Conservation (phyloP, 2,329 filamentous ascomycete species). For the Neofusicoccum cordaticola region DNA sequence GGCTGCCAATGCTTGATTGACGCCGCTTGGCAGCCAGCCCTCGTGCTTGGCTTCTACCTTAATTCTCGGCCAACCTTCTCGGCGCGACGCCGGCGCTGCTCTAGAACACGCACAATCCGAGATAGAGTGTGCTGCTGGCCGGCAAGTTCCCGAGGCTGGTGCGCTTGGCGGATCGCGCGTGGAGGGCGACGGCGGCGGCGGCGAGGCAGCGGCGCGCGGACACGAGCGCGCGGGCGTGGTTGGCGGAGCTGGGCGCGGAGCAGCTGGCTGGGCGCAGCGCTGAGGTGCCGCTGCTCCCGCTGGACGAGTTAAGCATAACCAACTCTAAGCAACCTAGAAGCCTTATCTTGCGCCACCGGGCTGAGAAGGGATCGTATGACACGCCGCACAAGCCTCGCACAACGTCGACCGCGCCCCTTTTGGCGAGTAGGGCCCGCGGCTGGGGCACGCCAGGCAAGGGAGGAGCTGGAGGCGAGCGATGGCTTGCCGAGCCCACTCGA, state of each 20-base stretch:
- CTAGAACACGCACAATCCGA: not conserved
- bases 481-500: constrained; percentile 10
- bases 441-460: not conserved
- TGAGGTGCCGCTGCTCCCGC: not conserved
- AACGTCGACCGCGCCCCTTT: constrained; percentile 6
- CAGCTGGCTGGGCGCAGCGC: not conserved
- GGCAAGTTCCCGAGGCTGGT: constrained; percentile 5
- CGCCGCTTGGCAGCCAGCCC: not conserved
- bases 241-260: not conserved
- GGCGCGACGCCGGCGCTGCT: constrained; percentile 14
- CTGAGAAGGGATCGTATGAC: constrained; percentile 11
- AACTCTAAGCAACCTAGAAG: constrained; percentile 7
- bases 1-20: not conserved
- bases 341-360: constrained; percentile 15
- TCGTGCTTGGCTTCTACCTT: constrained; percentile 16
- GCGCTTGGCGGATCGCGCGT: not conserved
- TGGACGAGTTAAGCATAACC: constrained; percentile 7
- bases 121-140: not conserved
- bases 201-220: not conserved
- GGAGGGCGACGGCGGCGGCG: not conserved
- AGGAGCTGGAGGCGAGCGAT: constrained; percentile 12
- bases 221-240: not conserved
- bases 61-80: constrained; percentile 15
- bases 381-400: constrained; percentile 13
- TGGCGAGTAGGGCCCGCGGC: not conserved